phyloP scores from a whole-genome alignment of 106 monocot genomes.

The Dendrobium chrysotoxum region DNA sequence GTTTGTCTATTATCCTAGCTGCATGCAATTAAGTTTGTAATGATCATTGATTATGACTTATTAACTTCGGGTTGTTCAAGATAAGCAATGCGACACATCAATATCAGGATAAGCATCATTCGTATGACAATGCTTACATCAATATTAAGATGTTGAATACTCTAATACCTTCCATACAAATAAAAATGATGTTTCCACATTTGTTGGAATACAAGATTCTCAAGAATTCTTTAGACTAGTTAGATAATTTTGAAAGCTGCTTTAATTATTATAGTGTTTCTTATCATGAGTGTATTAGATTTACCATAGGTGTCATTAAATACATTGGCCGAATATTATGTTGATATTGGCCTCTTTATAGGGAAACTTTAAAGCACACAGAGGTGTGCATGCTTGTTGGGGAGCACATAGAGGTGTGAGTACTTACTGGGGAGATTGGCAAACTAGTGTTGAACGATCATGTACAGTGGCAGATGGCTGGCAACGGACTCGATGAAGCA shows the following conservation, averaged over 20 bases:
- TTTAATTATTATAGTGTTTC: neutral
- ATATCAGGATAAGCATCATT: neutral
- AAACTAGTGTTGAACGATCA: too few species aligned
- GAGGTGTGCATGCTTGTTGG: too few species aligned
- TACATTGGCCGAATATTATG: neutral
- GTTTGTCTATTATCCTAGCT: neutral
- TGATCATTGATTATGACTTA: neutral
- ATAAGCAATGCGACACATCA: neutral
- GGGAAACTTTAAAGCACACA: neutral
- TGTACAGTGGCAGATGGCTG: too few species aligned
- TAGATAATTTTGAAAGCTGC: neutral
- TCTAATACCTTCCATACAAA: neutral
- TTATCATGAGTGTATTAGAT: neutral
- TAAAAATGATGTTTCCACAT: neutral
- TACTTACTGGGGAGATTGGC: too few species aligned
- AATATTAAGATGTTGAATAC: neutral
- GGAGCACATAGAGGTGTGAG: too few species aligned
- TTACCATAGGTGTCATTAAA: neutral
- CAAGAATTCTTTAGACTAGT: neutral
- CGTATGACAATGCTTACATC: neutral
- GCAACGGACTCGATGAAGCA: too few species aligned
- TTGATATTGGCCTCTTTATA: neutral
- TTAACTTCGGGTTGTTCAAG: neutral
- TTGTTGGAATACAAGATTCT: neutral
- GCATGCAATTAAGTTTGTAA: neutral